Evolutionary conservation across 345 rosid genomes (phyloP).

Genomic region (Lepidium aucheri): DNA sequence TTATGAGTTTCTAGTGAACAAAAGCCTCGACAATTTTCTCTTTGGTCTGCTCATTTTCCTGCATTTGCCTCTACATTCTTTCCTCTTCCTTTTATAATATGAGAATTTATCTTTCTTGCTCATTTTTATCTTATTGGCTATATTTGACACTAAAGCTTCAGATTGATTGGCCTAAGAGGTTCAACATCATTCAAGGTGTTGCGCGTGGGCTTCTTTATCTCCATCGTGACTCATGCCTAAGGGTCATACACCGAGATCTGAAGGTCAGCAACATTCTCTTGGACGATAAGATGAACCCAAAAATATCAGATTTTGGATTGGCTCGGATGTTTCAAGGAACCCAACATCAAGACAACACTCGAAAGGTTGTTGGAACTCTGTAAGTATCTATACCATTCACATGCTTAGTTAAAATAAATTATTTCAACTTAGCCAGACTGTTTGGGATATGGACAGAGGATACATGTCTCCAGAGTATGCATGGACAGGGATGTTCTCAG

Average conservation of each 20-base stretch:
- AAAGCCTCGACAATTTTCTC: background rate
- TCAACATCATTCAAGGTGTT: constrained; percentile 4
- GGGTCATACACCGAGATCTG: constrained; percentile 5
- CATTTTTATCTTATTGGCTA: background rate
- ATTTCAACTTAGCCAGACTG: background rate
- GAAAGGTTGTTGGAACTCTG: constrained; percentile 5
- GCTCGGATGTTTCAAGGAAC: constrained; percentile 5
- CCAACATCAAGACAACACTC: constrained; percentile 5
- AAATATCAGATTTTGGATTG: constrained; percentile 9
- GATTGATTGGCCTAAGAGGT: constrained; percentile 8
- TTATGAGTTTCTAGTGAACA: background rate
- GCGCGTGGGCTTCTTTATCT: constrained; percentile 1
- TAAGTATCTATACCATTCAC: background rate
- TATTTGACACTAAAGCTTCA: constrained; percentile 1
- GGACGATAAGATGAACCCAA: background rate
- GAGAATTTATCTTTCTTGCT: background rate
- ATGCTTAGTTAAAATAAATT: background rate
- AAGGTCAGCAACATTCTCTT: constrained; percentile 6
- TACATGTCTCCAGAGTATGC: constrained; percentile 42
- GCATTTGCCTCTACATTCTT: background rate
- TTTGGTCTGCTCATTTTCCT: background rate
- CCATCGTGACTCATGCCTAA: constrained; percentile 1
- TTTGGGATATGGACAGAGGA: constrained; percentile 6
- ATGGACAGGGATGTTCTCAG: constrained; percentile 31
- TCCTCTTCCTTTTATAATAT: background rate